phyloP scores from a whole-genome alignment of 495 filamentous ascomycete genomes.

The Penicillium arizonense region DNA sequence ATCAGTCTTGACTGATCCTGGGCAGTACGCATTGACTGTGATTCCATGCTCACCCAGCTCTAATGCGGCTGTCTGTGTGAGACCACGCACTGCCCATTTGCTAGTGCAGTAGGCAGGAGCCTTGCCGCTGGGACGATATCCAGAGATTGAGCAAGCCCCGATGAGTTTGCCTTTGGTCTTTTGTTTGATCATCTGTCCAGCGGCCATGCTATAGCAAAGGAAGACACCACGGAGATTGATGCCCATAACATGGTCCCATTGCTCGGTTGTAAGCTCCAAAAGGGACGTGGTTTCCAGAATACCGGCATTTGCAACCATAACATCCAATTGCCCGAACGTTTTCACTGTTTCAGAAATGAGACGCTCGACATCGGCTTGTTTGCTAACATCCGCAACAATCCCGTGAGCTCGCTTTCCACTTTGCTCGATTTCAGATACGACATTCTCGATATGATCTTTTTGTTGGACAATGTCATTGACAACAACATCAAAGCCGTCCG shows the following conservation, averaged over 20 bases:
- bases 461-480: too few species aligned
- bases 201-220: constrained; percentile 14
- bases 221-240: constrained; percentile 17
- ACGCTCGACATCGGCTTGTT: constrained; percentile 10
- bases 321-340: constrained; percentile 16
- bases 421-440: too few species aligned
- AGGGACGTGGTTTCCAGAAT: neutral
- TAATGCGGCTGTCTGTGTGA: constrained; percentile 35
- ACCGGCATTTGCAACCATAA: constrained; percentile 24
- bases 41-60: constrained; percentile 15
- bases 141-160: constrained; percentile 38
- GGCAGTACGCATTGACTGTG: constrained; percentile 24
- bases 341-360: constrained; percentile 11
- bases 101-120: constrained; percentile 36
- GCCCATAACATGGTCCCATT: constrained; percentile 9
- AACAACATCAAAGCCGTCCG: too few species aligned
- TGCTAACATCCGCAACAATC: constrained; percentile 24
- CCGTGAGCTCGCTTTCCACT: too few species aligned
- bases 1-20: constrained; percentile 21
- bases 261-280: constrained; percentile 8
- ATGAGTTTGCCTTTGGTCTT: constrained; percentile 37
- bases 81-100: constrained; percentile 45
- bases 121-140: constrained; percentile 19
- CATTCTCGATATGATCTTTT: too few species aligned
- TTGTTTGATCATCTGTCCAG: constrained; percentile 23